Evolutionary conservation across 2,329 filamentous ascomycete species (phyloP), one percentile per base, ranked within the genome.

Genomic region (Hypoxylon sp.): DNA sequence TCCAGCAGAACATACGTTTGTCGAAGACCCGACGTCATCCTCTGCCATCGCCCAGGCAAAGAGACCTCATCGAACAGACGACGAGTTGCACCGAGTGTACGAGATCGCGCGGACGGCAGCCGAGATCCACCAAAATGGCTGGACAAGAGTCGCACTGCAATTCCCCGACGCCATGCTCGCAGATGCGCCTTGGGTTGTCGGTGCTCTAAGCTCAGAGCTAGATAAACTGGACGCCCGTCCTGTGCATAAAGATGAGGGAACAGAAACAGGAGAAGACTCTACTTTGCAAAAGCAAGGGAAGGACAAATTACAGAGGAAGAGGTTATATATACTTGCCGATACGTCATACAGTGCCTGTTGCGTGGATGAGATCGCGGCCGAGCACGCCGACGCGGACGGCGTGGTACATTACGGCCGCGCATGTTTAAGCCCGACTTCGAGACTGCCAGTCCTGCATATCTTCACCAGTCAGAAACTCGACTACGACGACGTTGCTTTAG

Each of bases 271-370:
- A 9, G 46, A 23, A 50, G 20, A 15, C 5, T 17, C n/a, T 15
- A 17, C 31, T 5, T 7, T 17, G 2, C 31, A 35, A 8, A 35
- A 35, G 38, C 50, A 48, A 17, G 38, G 48, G 33, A 41, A 64
- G 48, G 50, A 52, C 24, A 40, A 48, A 17, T 51, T 43, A 7
- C 47, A 50, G 35, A 58, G 21, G 7, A 69, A 70, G 24, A 72
- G 81, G 60, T 80, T 98, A 48, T 96, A 90, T 67, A 93, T 99
- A 58, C 80, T 99, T 15, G 95, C 89, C 26, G 95, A 99, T 74
- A 98, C 95, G 2, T 97, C 94, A 1, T 99, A 98, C 75, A 96
- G 95, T 58, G 89, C 94, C 0, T 99, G 95, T 77, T 99, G 95
- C 70, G 93, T 98, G 15, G 95, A 99, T 70, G 95, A 99, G 77